phyloP scores from a whole-genome alignment of 2,329 filamentous ascomycete genomes.

The Botrytis porri region DNA sequence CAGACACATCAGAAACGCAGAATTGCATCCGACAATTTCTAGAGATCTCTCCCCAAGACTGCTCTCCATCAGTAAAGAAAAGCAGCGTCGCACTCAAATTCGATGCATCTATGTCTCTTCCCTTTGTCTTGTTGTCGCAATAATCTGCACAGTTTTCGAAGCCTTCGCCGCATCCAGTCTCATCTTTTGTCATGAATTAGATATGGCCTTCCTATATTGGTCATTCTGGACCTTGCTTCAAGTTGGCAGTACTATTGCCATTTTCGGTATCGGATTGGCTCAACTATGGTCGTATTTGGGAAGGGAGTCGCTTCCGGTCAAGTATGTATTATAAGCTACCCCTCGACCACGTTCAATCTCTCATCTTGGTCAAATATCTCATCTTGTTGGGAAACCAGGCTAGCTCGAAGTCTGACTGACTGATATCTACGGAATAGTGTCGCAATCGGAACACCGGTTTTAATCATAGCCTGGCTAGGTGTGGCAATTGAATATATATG shows the following conservation, averaged over 20 bases:
- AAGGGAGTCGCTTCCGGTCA: conserved; percentile 45
- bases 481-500: neutral
- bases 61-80: neutral
- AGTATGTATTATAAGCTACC: conserved; percentile 45
- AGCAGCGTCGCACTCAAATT: conserved; percentile 38
- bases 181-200: conserved; percentile 57
- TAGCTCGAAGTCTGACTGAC: neutral
- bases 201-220: conserved; percentile 58
- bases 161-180: conserved; percentile 42
- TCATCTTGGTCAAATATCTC: neutral
- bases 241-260: conserved; percentile 54
- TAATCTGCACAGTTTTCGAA: conserved; percentile 51
- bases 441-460: conserved; percentile 55
- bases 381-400: neutral
- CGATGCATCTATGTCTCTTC: conserved; percentile 43
- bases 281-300: conserved; percentile 3
- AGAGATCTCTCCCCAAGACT: neutral
- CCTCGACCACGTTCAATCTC: neutral
- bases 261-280: conserved; percentile 52
- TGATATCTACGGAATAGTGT: conserved; percentile 40
- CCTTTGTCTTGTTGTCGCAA: conserved; percentile 45
- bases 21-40: neutral
- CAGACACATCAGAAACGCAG: neutral
- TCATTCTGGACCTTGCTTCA: conserved; percentile 59
- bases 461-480: conserved; percentile 45